These are phyloP conservation scores for Sporothrix protearum DNA, from an alignment of 2,329 filamentous ascomycete genomes.

Conservation along the genomic window DNA sequence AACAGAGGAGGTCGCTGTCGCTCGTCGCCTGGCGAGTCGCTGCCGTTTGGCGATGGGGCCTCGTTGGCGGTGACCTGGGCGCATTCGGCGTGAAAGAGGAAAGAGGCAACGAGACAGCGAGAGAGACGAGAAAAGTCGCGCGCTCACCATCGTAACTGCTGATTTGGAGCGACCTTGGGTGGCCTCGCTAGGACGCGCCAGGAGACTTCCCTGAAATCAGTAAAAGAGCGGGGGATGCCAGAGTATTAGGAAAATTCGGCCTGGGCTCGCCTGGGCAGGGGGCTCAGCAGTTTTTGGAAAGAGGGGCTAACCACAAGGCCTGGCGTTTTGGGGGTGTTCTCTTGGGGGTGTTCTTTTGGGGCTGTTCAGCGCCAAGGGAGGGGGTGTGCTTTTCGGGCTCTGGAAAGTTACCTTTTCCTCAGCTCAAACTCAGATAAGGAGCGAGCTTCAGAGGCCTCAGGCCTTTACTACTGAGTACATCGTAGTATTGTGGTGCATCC, in stretches of 20 bases:
- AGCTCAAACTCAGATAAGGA: background rate
- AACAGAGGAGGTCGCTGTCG: background rate
- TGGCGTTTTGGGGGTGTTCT: background rate
- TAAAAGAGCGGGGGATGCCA: slow-evolving; percentile 22
- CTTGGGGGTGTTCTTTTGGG: slow-evolving; percentile 2
- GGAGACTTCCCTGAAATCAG: slow-evolving; percentile 1
- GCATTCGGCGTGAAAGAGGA: background rate
- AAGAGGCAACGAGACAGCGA: background rate
- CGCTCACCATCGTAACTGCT: background rate
- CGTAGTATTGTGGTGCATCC: background rate
- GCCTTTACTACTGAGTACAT: background rate
- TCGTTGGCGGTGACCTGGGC: background rate
- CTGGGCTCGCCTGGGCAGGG: background rate
- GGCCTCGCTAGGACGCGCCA: background rate
- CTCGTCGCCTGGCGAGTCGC: background rate
- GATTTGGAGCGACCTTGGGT: background rate
- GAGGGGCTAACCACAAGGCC: background rate
- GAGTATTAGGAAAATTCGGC: slow-evolving; percentile 27
- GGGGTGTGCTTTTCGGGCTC: background rate
- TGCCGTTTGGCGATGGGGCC: slow-evolving; percentile 2
- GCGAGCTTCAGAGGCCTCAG: background rate
- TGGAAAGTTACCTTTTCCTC: background rate
- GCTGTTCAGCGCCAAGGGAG: slow-evolving; percentile 3
- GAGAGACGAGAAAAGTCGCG: background rate
- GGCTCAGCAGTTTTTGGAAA: background rate